Conservation (phyloP, 805 yeast genomes). For the Tanozyma kutaoensis region DNA sequence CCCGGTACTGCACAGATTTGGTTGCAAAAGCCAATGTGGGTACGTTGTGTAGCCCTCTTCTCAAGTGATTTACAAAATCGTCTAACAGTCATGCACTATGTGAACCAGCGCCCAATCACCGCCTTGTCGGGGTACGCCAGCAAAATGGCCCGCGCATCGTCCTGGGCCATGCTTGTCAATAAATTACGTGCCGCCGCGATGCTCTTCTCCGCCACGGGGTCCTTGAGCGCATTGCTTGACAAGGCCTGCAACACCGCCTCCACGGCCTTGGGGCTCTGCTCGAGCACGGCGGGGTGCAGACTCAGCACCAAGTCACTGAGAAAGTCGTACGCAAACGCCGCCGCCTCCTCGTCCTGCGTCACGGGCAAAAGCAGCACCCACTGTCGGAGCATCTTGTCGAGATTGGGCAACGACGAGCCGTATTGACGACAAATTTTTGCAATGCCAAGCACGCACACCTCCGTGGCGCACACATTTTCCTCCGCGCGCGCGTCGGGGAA, state of each 20-base stretch:
- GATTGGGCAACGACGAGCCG: slow-evolving; percentile 45
- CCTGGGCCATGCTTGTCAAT: slow-evolving; percentile 52
- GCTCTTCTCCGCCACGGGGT: slow-evolving; percentile 55
- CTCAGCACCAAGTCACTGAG: slow-evolving; percentile 57
- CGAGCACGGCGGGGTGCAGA: slow-evolving; percentile 42
- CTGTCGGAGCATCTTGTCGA: slow-evolving; percentile 40
- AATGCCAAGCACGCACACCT: slow-evolving; percentile 68
- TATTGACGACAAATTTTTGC: slow-evolving; percentile 67
- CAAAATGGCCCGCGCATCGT: slow-evolving; percentile 51
- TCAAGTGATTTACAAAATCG: no score
- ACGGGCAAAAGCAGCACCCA: slow-evolving; percentile 84
- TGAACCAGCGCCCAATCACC: no score
- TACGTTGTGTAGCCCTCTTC: no score
- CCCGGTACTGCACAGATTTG: no score
- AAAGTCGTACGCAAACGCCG: slow-evolving; percentile 70
- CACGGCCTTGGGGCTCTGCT: slow-evolving; percentile 48
- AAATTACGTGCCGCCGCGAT: slow-evolving; percentile 52
- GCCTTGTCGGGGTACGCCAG: slow-evolving; percentile 54
- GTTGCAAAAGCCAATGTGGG: no score
- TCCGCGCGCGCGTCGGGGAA: slow-evolving; percentile 79
- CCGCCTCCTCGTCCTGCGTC: slow-evolving; percentile 76
- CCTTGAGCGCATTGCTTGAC: slow-evolving; percentile 50
- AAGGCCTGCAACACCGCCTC: slow-evolving; percentile 67
- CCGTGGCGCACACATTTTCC: slow-evolving; percentile 78
- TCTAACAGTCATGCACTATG: no score